Conservation (phyloP, 1,284 basidiomycete genomes). For the Irpex sp. region DNA sequence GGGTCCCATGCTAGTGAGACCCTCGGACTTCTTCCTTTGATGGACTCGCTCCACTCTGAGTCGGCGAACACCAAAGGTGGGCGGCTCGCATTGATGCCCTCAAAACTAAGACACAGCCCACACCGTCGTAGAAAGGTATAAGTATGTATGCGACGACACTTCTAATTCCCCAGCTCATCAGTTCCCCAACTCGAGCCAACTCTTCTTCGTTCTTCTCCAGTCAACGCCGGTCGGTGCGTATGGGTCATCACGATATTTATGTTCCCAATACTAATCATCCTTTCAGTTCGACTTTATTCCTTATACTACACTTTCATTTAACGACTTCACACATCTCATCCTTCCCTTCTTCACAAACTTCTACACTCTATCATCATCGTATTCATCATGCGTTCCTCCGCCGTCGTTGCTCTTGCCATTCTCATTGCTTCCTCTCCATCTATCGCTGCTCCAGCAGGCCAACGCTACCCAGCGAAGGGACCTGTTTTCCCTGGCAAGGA, state of each 20-base stretch:
- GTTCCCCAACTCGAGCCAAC: neutral
- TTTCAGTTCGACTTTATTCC: neutral
- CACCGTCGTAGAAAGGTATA: neutral
- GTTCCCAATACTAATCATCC: neutral
- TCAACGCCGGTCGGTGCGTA: neutral
- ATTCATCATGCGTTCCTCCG: slow-evolving; percentile 14
- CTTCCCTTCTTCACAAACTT: neutral
- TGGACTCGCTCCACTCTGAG: neutral
- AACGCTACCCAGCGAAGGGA: neutral
- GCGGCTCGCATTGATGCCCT: too few relatives aligned
- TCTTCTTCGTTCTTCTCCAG: neutral
- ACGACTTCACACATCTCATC: neutral
- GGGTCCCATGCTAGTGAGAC: neutral
- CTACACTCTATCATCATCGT: neutral
- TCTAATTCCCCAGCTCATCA: neutral
- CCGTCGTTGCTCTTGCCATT: slow-evolving; percentile 11
- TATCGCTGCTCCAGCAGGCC: slow-evolving; percentile 7
- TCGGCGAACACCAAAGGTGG: too few relatives aligned
- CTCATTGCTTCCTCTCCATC: slow-evolving; percentile 8
- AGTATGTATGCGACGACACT: neutral
- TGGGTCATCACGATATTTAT: neutral
- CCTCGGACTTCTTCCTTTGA: neutral
- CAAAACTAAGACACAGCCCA: too few relatives aligned
- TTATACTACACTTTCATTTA: neutral
- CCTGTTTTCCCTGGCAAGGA: neutral